Percentiles rank a stretch among this genome's conserved stretches.
These are phyloP conservation scores for Heterobasidion annosum DNA, from an alignment of 1,284 basidiomycete genomes.

Conservation along the genomic window DNA sequence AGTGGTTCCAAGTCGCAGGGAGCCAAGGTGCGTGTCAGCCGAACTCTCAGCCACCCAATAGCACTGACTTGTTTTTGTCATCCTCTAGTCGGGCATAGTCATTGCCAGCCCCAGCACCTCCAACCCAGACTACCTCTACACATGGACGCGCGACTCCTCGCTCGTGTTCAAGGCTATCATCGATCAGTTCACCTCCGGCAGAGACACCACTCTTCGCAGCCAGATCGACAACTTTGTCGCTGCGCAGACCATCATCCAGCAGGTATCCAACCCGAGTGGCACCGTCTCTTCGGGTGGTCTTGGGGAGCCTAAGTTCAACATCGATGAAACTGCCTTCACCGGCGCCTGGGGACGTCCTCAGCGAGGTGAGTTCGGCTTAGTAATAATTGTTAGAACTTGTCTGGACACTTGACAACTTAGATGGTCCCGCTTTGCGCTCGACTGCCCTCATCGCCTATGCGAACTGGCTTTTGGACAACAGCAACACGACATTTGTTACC, in stretches of 20 bases:
- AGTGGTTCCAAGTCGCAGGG: slow-evolving; percentile 44
- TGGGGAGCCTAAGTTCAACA: slow-evolving; percentile 43
- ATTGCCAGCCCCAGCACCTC: slow-evolving; percentile 28
- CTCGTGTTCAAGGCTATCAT: slow-evolving; percentile 32
- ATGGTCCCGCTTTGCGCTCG: slow-evolving; percentile 67
- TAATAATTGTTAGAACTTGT: not conserved
- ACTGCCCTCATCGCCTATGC: slow-evolving; percentile 62
- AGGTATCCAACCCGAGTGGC: slow-evolving; percentile 33
- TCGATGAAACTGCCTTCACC: slow-evolving; percentile 33
- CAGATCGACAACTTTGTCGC: slow-evolving; percentile 25
- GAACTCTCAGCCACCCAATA: not conserved
- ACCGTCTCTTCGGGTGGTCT: slow-evolving; percentile 30
- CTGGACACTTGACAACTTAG: slow-evolving; percentile 20
- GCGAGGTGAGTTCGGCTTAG: slow-evolving; percentile 28
- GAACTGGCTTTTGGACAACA: slow-evolving; percentile 48
- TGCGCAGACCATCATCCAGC: slow-evolving; percentile 25
- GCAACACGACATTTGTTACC: slow-evolving; percentile 42
- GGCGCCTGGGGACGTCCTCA: slow-evolving; percentile 52
- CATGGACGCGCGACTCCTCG: slow-evolving; percentile 31
- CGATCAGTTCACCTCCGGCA: slow-evolving; percentile 25
- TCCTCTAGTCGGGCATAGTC: slow-evolving; percentile 20
- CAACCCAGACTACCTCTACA: slow-evolving; percentile 30
- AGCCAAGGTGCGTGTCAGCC: slow-evolving; percentile 26
- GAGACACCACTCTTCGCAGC: slow-evolving; percentile 18
- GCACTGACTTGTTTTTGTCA: not conserved